Conservation (phyloP, 78 protist genomes). For the Guillardia theta region DNA sequence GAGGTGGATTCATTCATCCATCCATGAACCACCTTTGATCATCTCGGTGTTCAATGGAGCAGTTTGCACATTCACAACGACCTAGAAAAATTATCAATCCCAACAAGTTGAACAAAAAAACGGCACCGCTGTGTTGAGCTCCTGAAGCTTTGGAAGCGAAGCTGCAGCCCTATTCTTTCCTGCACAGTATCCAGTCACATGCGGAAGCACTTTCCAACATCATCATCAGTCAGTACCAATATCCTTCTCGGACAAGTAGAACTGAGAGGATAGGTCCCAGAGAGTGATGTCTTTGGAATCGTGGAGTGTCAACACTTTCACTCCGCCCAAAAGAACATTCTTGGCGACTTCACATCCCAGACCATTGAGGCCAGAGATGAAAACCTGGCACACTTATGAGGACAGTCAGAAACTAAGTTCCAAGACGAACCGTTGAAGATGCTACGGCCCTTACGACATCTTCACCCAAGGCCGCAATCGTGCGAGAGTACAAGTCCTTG, state of each 20-base stretch:
- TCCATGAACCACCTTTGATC: no score
- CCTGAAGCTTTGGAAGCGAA: neutral
- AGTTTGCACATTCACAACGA: no score
- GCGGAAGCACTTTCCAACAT: no score
- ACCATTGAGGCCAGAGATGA: neutral
- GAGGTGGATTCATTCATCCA: no score
- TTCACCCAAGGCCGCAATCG: neutral
- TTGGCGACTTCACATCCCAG: neutral
- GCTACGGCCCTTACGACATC: neutral
- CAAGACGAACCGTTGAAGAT: neutral
- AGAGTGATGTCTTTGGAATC: neutral
- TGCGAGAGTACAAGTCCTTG: neutral
- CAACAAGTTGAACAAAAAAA: no score
- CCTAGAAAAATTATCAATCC: no score
- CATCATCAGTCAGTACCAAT: neutral
- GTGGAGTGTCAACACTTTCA: neutral
- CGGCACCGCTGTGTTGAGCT: constrained; percentile 14
- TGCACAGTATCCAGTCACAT: no score
- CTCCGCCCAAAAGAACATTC: constrained; percentile 8
- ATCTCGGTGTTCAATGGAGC: no score
- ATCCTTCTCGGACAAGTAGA: neutral
- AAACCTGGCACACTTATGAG: neutral
- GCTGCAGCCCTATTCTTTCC: neutral
- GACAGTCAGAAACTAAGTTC: neutral
- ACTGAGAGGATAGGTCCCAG: constrained; percentile 1